These are phyloP conservation scores for Klebsormidium nitens DNA, from an alignment of 139 green algal species.

Conservation along the genomic window DNA sequence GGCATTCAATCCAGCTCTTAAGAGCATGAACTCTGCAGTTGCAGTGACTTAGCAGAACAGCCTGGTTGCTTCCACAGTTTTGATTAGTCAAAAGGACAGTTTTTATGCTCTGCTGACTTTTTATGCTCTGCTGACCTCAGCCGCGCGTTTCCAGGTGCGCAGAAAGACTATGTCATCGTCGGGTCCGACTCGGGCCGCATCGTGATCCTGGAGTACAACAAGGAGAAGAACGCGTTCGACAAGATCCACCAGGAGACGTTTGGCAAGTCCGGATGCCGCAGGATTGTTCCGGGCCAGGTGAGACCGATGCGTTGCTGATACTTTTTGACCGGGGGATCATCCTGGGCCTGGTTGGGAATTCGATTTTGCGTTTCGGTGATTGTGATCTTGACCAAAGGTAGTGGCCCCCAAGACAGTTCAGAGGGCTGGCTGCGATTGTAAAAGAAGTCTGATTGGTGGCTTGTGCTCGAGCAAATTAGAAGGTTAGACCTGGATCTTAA, in stretches of 20 bases:
- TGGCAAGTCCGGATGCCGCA: conserved; percentile 83
- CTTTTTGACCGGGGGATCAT: too few species aligned
- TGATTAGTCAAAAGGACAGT: background rate
- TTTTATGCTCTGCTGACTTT: background rate
- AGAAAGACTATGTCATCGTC: conserved; percentile 82
- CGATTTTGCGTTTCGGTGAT: too few species aligned
- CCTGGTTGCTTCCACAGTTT: background rate
- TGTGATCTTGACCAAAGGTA: too few species aligned
- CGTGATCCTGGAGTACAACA: conserved; percentile 89
- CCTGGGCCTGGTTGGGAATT: too few species aligned
- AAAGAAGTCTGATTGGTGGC: too few species aligned
- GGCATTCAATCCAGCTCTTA: background rate
- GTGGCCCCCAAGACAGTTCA: too few species aligned
- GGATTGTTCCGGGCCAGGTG: conserved; percentile 89
- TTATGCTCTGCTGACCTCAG: background rate
- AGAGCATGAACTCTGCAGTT: background rate
- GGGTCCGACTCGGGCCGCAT: conserved; percentile 90
- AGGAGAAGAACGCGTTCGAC: conserved; percentile 75
- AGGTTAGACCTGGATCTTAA: too few species aligned
- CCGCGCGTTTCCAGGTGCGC: conserved; percentile 5
- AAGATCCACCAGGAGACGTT: conserved; percentile 97
- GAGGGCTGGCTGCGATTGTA: too few species aligned
- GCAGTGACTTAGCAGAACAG: background rate
- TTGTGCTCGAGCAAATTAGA: too few species aligned
- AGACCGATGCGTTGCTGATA: too few species aligned